Evolutionary conservation across 164 flowering plant species (phyloP).

Genomic region (Magnolia changhungtana): DNA sequence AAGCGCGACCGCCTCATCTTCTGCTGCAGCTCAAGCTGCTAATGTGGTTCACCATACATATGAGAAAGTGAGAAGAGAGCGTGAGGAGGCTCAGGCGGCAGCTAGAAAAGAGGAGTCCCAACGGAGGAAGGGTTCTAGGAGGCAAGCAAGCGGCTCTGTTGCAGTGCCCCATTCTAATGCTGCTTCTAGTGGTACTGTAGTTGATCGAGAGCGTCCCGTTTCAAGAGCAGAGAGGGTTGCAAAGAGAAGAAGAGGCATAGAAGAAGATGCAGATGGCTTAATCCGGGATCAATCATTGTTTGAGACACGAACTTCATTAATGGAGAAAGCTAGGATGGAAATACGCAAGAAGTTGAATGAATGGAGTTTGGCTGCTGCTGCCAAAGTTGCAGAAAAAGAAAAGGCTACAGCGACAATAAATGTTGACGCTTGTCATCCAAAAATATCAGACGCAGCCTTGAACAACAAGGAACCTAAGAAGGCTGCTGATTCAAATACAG

Average conservation of each 20-base stretch:
- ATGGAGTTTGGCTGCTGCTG: constrained; percentile 22
- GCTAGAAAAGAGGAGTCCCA: constrained; percentile 54
- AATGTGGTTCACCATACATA: constrained; percentile 55
- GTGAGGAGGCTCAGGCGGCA: constrained; percentile 71
- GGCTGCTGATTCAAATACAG: constrained; percentile 16
- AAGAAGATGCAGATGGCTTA: constrained; percentile 22
- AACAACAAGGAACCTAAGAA: constrained; percentile 13
- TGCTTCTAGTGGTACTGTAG: neutral
- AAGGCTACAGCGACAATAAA: constrained; percentile 7
- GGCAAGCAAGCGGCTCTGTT: constrained; percentile 21
- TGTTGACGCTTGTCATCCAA: constrained; percentile 12
- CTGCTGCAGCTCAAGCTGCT: constrained; percentile 59
- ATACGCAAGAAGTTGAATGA: constrained; percentile 45
- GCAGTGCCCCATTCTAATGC: constrained; percentile 15
- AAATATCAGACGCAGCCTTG: constrained; percentile 9
- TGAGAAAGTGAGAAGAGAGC: constrained; percentile 64
- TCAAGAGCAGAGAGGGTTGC: constrained; percentile 22
- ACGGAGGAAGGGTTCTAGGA: constrained; percentile 48
- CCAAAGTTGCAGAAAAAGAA: constrained; percentile 18
- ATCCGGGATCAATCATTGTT: constrained; percentile 24
- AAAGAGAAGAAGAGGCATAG: constrained; percentile 42
- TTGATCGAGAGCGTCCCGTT: constrained; percentile 1
- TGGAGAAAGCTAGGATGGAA: constrained; percentile 54
- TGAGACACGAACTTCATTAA: constrained; percentile 43
- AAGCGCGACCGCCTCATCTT: constrained; percentile 30